These are phyloP conservation scores for Afroboletus lepidellus DNA, from an alignment of 1,284 basidiomycete genomes.

Conservation along the genomic window DNA sequence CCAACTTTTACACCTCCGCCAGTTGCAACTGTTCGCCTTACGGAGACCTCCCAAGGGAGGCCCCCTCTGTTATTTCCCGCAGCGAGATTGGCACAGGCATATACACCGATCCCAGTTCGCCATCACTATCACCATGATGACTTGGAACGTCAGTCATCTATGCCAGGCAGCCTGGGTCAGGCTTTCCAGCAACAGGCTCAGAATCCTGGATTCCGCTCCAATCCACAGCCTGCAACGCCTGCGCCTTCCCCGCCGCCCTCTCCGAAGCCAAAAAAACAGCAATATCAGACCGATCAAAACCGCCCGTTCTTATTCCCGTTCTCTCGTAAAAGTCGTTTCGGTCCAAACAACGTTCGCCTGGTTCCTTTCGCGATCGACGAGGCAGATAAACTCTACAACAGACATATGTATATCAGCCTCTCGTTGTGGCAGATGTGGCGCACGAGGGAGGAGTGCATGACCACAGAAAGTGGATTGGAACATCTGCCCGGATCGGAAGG, in stretches of 20 bases:
- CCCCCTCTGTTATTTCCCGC: constrained; percentile 45
- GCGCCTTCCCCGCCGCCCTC: constrained; percentile 88
- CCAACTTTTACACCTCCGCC: constrained; percentile 80
- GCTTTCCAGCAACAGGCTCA: constrained; percentile 48
- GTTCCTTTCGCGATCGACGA: constrained; percentile 96
- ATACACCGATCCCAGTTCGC: constrained; percentile 89
- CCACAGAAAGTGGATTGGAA: constrained; percentile 89
- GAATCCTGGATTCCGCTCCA: constrained; percentile 47
- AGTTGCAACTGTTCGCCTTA: constrained; percentile 32
- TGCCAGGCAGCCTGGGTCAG: constrained; percentile 41
- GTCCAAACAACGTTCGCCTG: constrained; percentile 52
- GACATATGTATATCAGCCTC: constrained; percentile 89
- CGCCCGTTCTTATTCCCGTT: constrained; percentile 97
- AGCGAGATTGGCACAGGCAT: constrained; percentile 81
- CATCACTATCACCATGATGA: constrained; percentile 89
- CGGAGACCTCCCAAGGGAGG: constrained; percentile 31
- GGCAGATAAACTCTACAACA: constrained; percentile 87
- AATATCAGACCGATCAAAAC: constrained; percentile 96
- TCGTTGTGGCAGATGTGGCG: constrained; percentile 94
- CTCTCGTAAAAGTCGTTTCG: constrained; percentile 49
- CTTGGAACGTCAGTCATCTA: constrained; percentile 46
- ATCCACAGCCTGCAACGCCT: constrained; percentile 76
- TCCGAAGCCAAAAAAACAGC: constrained; percentile 95
- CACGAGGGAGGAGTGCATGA: constrained; percentile 92
- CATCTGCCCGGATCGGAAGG: constrained; percentile 67